Evolutionary conservation across 2,329 filamentous ascomycete genomes (phyloP).

Genomic region (Colletotrichum tropicicola): DNA sequence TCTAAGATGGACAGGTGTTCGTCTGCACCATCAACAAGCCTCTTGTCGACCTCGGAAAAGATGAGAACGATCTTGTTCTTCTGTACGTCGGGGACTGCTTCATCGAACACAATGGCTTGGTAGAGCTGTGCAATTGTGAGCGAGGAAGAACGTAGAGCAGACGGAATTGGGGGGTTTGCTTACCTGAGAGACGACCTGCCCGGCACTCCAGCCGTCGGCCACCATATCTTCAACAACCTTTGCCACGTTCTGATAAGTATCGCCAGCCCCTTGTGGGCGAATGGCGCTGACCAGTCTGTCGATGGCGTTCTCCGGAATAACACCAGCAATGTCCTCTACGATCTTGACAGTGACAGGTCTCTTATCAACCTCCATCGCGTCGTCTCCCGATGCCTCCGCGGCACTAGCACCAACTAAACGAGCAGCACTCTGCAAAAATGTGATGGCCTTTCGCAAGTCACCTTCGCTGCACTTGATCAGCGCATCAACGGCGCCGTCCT

Average conservation of each 20-base stretch:
- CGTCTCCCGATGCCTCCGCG: slow-evolving; percentile 60
- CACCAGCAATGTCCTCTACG: slow-evolving; percentile 94
- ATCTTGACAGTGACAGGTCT: slow-evolving; percentile 77
- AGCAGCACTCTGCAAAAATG: slow-evolving; percentile 94
- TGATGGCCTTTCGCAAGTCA: slow-evolving; percentile 95
- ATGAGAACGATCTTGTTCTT: slow-evolving; percentile 91
- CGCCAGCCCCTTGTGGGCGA: slow-evolving; percentile 71
- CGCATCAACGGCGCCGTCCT: slow-evolving; percentile 82
- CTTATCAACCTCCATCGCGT: slow-evolving; percentile 69
- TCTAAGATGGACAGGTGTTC: slow-evolving; percentile 94
- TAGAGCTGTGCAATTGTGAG: slow-evolving; percentile 68
- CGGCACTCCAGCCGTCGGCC: slow-evolving; percentile 96
- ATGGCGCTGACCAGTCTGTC: slow-evolving; percentile 77
- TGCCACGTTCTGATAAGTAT: slow-evolving; percentile 78
- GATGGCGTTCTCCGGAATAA: slow-evolving; percentile 83
- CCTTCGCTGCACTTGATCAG: slow-evolving; percentile 91
- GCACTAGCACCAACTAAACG: slow-evolving; percentile 78
- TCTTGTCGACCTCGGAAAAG: slow-evolving; percentile 95
- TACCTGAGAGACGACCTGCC: slow-evolving; percentile 85
- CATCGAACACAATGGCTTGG: slow-evolving; percentile 83
- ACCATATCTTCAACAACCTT: slow-evolving; percentile 89
- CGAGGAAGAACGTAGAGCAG: not conserved
- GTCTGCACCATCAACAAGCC: slow-evolving; percentile 92
- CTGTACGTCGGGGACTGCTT: slow-evolving; percentile 82
- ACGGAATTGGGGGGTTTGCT: slow-evolving; percentile 34